Evolutionary conservation across 176 grass and related monocot species (phyloP), one percentile per base, ranked within the genome.

Genomic region (Urochloa ruziziensis): DNA sequence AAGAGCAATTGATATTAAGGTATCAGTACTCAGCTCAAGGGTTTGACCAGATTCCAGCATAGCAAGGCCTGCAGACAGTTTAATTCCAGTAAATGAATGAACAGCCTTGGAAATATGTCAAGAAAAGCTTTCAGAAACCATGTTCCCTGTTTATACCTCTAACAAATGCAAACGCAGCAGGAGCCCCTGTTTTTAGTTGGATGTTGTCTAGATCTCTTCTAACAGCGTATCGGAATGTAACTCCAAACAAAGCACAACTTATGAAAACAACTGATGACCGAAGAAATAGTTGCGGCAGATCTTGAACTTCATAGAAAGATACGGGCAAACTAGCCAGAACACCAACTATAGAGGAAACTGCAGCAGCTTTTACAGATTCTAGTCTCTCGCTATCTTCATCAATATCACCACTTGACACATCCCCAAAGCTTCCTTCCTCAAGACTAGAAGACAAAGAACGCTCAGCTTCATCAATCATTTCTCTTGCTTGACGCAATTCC

Each of bases 191-290:
- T 90, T 94, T 97, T 77, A 94, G 91, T 75, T 94, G 91, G 74
- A 94, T 47, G 86, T 97, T 91, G 60, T 94, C 91, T 54, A 97
- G 85, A 62, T 94, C 94, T 79, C 91, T 90, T 84, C 94, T 94
- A 78, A 97, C 47, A 28, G 90, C 85, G 21, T 97, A 94, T n/a
- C 90, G 89, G 74, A 92, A 97, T 30, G 88, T 94, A 59, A 92
- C 92, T 87, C 92, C 94, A 74, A 92, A 97, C 53, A 94, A 88
- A 62, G 89, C 92, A 51, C 94, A 89, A 69, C 90, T 92, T 88
- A 94, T 82, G 56, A 90, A 85, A 87, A 94, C 13, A 62, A 83
- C 48, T 0, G 84, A 88, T 49, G 85, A 86, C 49, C 73, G 85
- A 82, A 94, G 33, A 87, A 89, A 40, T 25, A 94, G 60, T 90